Evolutionary conservation across 306 rosid species (phyloP).

Genomic region (Vicia villosa): DNA sequence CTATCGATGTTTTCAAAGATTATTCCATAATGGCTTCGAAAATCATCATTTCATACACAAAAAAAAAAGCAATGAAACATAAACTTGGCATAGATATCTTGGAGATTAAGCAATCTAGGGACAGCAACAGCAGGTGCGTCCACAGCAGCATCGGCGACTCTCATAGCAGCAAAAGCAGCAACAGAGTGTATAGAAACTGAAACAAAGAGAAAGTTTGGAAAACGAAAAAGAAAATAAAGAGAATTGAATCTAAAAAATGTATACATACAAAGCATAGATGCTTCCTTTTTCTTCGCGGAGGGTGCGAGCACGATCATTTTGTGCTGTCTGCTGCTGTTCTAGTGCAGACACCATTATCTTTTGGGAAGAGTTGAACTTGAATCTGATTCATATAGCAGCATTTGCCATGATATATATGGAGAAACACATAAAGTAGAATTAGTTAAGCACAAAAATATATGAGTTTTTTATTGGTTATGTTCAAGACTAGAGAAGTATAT

Average conservation of each 20-base stretch:
- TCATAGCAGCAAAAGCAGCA: not conserved
- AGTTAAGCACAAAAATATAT: not conserved
- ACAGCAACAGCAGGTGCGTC: slow-evolving; percentile 42
- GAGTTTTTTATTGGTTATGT: not conserved
- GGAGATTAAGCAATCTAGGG: slow-evolving; percentile 31
- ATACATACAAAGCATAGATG: not conserved
- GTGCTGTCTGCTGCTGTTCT: not conserved
- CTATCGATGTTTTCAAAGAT: slow-evolving; percentile 14
- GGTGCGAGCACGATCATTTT: not conserved
- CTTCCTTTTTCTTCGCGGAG: not conserved
- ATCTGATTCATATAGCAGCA: not conserved
- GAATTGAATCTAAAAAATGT: not conserved
- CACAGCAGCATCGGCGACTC: not conserved
- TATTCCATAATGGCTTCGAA: slow-evolving; percentile 3
- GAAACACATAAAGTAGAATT: not conserved
- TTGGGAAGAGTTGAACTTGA: not conserved
- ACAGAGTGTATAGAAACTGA: not conserved
- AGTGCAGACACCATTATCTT: not conserved
- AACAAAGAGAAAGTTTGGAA: not conserved
- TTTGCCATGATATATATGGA: slow-evolving; percentile 24
- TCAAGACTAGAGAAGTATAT: not conserved
- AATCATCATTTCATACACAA: slow-evolving; percentile 22
- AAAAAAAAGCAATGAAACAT: slow-evolving; percentile 13
- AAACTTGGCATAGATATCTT: not conserved
- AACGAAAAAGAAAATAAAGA: not conserved